Base-by-base conservation (phyloP, 2,329 filamentous ascomycete genomes). In the Apiospora kogelbergensis region DNA sequence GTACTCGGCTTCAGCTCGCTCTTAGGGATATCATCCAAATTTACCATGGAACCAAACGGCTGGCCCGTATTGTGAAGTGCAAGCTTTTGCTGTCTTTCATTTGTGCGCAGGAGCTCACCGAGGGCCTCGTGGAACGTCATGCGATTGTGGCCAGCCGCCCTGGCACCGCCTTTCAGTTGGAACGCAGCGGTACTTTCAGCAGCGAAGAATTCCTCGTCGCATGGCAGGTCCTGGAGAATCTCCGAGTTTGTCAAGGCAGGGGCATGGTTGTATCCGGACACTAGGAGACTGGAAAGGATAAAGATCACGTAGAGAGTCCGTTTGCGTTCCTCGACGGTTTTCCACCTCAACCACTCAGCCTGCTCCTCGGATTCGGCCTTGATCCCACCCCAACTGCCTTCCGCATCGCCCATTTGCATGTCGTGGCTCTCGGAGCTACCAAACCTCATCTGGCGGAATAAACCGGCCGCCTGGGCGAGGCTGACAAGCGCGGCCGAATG, bases 181-280 rank as follows among this genome's bases (percentile, higher is more conserved):
- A 97, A 99, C 10, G 88, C 88, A n/a, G 91, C 88, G n/a, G 93
- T 90, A 45, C 88, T 94, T 72, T 97, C 92, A 0, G 94, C 94
- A 7, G 91, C 87, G 86, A 94, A 98, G 65, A 97, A 89, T 69
- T 97, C 92, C 79, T 99, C 96, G 77, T 97, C 94, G 74, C 95
- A 98, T 2, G 96, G 96, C 22, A 98, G 84, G 75, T 97, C 93
- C 33, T 98, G 86, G 67, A 90, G 86, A 67, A 98, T 95, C 79
- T 99, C 95, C 0, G 95, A 98, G 78, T 98, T 98, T 60, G 95
- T 94, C 75, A 99, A 86, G 1, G 93, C 91, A 7, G 95, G 96
- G 1, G 93, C 89, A 78, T 97, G 94, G 78, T 98, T 98, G 82
- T 98, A 98, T 2, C 94, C 93, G 3, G 93, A 94, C 20, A 97